Conservation (phyloP, 140 eudicot genomes). For the Erigeron philadelphicus region DNA sequence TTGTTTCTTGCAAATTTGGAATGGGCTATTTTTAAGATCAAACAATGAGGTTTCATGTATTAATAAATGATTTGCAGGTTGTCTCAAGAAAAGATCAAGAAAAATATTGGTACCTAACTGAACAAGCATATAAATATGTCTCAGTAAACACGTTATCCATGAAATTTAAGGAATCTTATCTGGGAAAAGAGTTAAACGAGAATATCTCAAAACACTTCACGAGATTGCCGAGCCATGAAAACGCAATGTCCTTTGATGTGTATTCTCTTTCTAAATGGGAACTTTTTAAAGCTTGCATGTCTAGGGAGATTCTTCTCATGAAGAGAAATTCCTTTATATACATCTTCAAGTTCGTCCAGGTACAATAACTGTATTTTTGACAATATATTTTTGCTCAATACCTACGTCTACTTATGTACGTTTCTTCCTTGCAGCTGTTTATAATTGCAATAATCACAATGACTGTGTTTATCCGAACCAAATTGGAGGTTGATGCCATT, state of each 20-base stretch:
- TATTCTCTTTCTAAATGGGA: constrained; percentile 46
- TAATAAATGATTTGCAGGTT: constrained; percentile 34
- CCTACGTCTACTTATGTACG: not conserved
- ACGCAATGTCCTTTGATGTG: constrained; percentile 31
- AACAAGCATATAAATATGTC: constrained; percentile 37
- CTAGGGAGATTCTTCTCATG: constrained; percentile 54
- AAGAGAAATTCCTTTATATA: constrained; percentile 51
- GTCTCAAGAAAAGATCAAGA: constrained; percentile 61
- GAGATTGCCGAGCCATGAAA: constrained; percentile 34
- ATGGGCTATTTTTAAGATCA: no score
- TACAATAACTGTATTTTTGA: constrained; percentile 4
- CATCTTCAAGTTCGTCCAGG: constrained; percentile 53
- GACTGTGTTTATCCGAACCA: constrained; percentile 53
- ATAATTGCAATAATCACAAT: constrained; percentile 49
- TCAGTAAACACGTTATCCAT: constrained; percentile 35
- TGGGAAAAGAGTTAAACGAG: constrained; percentile 41
- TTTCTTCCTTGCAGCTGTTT: constrained; percentile 45
- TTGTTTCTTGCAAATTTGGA: not conserved
- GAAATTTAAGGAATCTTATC: constrained; percentile 41
- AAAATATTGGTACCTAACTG: constrained; percentile 43
- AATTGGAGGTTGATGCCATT: constrained; percentile 40
- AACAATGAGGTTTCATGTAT: not conserved
- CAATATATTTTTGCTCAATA: not conserved
- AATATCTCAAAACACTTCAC: constrained; percentile 31
- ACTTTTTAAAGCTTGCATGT: constrained; percentile 49